Conservation (phyloP, 2,329 filamentous ascomycete species). For the Cytospora piceicola region DNA sequence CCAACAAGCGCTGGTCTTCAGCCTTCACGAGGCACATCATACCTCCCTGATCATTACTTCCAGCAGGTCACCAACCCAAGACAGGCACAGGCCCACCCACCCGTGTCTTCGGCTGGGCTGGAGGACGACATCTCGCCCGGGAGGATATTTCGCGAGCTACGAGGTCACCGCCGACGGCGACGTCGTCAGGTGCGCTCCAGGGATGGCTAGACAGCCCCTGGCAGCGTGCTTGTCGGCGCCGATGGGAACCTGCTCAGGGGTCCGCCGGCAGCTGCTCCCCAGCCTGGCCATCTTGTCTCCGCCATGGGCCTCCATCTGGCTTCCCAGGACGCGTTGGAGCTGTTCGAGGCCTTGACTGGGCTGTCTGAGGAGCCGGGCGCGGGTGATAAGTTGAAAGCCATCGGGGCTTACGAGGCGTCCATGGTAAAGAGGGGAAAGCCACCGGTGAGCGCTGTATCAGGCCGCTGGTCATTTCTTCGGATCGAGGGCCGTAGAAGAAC, state of each 20-base stretch:
- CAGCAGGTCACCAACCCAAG: neutral
- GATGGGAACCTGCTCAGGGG: conserved; percentile 43
- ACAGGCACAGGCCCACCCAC: no score
- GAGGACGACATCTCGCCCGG: conserved; percentile 39
- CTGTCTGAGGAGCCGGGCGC: neutral
- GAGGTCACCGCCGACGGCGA: conserved; percentile 22
- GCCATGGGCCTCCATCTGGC: conserved; percentile 26
- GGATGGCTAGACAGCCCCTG: conserved; percentile 40
- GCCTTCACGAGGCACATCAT: neutral
- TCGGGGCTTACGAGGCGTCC: neutral
- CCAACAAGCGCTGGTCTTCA: neutral
- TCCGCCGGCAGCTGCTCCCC: conserved; percentile 45
- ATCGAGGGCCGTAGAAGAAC: neutral
- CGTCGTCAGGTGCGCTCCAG: conserved; percentile 39
- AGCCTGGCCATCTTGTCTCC: conserved; percentile 36
- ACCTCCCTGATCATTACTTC: neutral
- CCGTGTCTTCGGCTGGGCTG: no score
- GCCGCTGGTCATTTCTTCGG: neutral
- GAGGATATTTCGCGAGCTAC: conserved; percentile 37
- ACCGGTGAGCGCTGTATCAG: neutral
- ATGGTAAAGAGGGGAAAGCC: neutral
- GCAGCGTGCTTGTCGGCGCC: conserved; percentile 44
- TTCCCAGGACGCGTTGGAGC: conserved; percentile 23
- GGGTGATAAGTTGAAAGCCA: neutral
- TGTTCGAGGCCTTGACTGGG: neutral